phyloP scores from a whole-genome alignment of 495 filamentous ascomycete species.

The Aspergillus leporis region DNA sequence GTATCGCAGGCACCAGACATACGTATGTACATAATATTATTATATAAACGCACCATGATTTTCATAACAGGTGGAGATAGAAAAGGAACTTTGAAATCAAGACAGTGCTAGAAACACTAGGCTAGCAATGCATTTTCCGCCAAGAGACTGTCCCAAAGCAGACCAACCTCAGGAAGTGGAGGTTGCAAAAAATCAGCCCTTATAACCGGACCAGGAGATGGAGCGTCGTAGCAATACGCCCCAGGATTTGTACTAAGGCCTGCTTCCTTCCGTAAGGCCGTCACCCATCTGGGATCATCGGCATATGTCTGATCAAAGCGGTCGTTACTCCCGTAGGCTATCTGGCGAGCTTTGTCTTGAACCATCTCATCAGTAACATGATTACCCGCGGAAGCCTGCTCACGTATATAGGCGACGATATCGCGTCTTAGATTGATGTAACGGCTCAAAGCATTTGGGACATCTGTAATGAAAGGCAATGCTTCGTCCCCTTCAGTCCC shows the following conservation, averaged over 20 bases:
- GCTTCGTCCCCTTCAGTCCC: conserved; percentile 1
- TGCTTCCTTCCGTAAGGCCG: conserved; percentile 48
- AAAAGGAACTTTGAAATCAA: neutral
- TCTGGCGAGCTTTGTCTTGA: conserved; percentile 46
- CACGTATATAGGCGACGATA: conserved; percentile 10
- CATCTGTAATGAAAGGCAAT: neutral
- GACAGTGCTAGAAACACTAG: neutral
- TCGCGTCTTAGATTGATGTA: conserved; percentile 3
- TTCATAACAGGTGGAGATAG: neutral
- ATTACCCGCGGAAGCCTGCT: conserved; percentile 4
- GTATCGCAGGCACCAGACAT: too few relatives aligned
- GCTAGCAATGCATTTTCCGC: neutral
- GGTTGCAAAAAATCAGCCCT: neutral
- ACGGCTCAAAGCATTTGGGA: conserved; percentile 7
- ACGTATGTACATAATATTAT: too few relatives aligned
- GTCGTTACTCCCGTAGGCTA: conserved; percentile 60
- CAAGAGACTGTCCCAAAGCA: neutral
- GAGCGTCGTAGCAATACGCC: neutral
- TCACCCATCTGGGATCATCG: conserved; percentile 57
- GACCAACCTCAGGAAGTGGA: neutral
- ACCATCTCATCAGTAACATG: conserved; percentile 18
- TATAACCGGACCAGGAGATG: neutral
- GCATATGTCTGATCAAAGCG: conserved; percentile 63
- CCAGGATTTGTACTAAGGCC: neutral
- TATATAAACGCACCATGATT: too few relatives aligned